phyloP scores from a whole-genome alignment of 257 asterid genomes.

The Dorcoceras hygrometricum region DNA sequence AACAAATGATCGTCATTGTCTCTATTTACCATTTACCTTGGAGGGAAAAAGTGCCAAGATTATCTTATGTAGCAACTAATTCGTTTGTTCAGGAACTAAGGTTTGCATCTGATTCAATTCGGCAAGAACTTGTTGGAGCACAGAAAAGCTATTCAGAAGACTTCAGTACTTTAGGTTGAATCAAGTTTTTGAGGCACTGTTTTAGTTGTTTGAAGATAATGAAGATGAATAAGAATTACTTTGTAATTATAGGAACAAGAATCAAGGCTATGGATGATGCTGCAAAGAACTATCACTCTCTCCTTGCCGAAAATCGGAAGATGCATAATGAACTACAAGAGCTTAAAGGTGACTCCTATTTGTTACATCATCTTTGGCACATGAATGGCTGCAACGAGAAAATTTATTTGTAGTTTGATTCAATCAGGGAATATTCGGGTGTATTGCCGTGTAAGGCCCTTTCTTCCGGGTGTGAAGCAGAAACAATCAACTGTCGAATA shows the following conservation, averaged over 20 bases:
- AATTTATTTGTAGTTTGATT: conserved; percentile 23
- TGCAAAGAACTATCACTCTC: conserved; percentile 48
- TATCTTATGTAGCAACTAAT: neutral
- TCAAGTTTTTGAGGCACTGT: neutral
- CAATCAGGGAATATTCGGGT: conserved; percentile 88
- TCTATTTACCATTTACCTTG: neutral
- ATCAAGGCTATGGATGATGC: conserved; percentile 52
- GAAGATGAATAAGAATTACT: conserved; percentile 12
- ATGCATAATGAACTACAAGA: conserved; percentile 83
- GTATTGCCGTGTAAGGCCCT: conserved; percentile 92
- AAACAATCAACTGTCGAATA: conserved; percentile 63
- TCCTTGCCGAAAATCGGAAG: conserved; percentile 68
- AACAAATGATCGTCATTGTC: conserved; percentile 5
- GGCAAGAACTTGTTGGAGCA: conserved; percentile 67
- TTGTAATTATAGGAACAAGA: conserved; percentile 40
- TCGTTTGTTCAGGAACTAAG: conserved; percentile 53
- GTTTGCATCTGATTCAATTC: conserved; percentile 67
- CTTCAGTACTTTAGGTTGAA: conserved; percentile 52
- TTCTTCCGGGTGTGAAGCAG: conserved; percentile 73
- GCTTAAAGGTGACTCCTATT: conserved; percentile 62
- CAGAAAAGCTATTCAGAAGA: conserved; percentile 66
- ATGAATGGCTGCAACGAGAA: neutral
- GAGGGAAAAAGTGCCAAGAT: neutral
- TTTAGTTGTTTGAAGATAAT: conserved; percentile 1
- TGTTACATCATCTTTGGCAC: conserved; percentile 11